A percentile compares a stretch with the other conserved stretches of the same genome.
Evolutionary conservation across 2,329 filamentous ascomycete species (phyloP).

Genomic region (Pyrenophora tritici-repentis): DNA sequence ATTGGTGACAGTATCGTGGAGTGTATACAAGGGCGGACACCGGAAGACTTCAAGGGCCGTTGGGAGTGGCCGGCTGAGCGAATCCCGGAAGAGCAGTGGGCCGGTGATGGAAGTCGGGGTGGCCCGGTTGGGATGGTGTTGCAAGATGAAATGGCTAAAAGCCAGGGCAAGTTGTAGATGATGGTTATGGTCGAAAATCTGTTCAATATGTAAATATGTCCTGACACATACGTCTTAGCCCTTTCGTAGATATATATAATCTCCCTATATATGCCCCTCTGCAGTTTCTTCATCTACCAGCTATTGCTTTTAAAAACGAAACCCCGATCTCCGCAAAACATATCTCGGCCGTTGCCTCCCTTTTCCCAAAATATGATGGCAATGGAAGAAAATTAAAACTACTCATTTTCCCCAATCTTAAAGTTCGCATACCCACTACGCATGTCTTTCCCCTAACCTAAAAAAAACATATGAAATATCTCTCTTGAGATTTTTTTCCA

Average conservation of each 20-base stretch:
- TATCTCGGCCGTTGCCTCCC: no score
- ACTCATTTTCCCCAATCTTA: no score
- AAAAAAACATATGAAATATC: no score
- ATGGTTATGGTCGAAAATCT: not conserved
- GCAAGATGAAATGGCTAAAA: constrained; percentile 50
- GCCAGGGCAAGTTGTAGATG: constrained; percentile 35
- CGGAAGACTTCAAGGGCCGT: constrained; percentile 62
- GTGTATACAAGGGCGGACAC: constrained; percentile 51
- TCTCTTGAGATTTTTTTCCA: no score
- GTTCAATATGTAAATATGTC: not conserved
- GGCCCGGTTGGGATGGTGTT: constrained; percentile 47
- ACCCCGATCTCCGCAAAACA: no score
- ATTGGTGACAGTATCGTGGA: constrained; percentile 62
- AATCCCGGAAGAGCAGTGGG: constrained; percentile 44
- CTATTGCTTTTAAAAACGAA: no score
- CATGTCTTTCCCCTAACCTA: no score
- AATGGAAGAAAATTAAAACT: no score
- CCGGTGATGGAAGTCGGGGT: constrained; percentile 46
- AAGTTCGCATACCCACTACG: no score
- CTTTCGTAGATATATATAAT: not conserved
- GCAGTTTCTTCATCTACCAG: not conserved
- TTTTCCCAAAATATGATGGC: no score
- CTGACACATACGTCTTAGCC: not conserved
- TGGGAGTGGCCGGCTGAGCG: constrained; percentile 60
- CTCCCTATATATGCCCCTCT: not conserved